Conservation (phyloP, 805 yeast species). For the Pichia manshurica region DNA sequence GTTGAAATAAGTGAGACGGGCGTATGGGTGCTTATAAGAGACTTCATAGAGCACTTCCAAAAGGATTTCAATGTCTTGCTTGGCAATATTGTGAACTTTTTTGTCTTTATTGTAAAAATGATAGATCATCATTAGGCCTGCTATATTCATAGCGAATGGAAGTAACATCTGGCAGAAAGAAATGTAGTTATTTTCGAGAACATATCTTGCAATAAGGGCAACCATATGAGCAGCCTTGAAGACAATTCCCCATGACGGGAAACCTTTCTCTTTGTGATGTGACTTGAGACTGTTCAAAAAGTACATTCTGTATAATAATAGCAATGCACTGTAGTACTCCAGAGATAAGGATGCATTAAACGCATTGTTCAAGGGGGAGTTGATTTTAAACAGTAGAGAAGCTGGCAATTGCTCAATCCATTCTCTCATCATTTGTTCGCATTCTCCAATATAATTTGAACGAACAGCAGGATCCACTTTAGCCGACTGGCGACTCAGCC, state of each 20-base stretch:
- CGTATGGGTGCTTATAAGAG: constrained; percentile 50
- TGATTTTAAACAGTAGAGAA: constrained; percentile 53
- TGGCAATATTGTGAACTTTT: constrained; percentile 22
- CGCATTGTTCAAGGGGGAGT: constrained; percentile 34
- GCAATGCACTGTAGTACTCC: constrained; percentile 69
- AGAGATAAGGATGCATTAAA: constrained; percentile 49
- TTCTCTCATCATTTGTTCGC: constrained; percentile 70
- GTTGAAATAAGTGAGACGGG: constrained; percentile 44
- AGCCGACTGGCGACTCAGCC: not conserved
- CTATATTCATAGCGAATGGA: constrained; percentile 52
- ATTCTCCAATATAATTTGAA: constrained; percentile 40
- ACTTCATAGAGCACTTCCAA: constrained; percentile 32
- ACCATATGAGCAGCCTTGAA: constrained; percentile 78
- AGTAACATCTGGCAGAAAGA: constrained; percentile 27
- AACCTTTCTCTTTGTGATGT: constrained; percentile 23
- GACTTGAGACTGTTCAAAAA: constrained; percentile 36
- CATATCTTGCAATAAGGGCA: constrained; percentile 52
- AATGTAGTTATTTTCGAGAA: constrained; percentile 51
- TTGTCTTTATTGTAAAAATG: constrained; percentile 40
- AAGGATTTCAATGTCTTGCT: constrained; percentile 20
- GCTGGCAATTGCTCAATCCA: constrained; percentile 70
- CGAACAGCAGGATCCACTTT: no score
- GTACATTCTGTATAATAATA: constrained; percentile 65
- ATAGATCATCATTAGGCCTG: constrained; percentile 65
- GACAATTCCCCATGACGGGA: constrained; percentile 74